These are phyloP conservation scores for Ogataea salicorniae DNA, from an alignment of 805 yeast species.

Conservation along the genomic window DNA sequence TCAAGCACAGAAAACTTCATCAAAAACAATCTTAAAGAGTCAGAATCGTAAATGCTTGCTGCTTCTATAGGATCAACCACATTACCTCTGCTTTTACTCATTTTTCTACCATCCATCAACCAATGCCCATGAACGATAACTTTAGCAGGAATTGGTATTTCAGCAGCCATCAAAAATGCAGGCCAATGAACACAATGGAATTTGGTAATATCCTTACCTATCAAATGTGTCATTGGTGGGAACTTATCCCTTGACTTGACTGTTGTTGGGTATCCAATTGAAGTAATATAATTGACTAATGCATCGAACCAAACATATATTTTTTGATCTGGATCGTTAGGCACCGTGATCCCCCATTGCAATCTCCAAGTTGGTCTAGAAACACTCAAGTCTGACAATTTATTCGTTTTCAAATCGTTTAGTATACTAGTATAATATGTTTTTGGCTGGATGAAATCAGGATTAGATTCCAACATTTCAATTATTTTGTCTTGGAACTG, in stretches of 20 bases:
- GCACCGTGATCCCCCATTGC: constrained; percentile 89
- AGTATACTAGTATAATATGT: constrained; percentile 50
- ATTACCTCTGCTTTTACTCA: constrained; percentile 91
- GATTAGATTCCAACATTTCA: constrained; percentile 41
- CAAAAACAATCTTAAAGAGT: constrained; percentile 68
- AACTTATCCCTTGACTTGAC: constrained; percentile 9
- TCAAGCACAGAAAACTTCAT: constrained; percentile 70
- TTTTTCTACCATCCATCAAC: constrained; percentile 83
- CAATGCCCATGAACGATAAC: constrained; percentile 92
- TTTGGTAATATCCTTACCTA: constrained; percentile 87
- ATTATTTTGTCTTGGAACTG: constrained; percentile 53
- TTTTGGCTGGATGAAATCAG: constrained; percentile 62
- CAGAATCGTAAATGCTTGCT: constrained; percentile 60
- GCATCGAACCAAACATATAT: constrained; percentile 99
- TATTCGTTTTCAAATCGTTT: constrained; percentile 45
- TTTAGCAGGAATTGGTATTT: constrained; percentile 59
- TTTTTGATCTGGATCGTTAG: constrained; percentile 68
- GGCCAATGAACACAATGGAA: constrained; percentile 97
- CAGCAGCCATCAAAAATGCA: constrained; percentile 79
- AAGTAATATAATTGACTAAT: constrained; percentile 73
- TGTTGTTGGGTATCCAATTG: constrained; percentile 47
- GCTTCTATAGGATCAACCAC: constrained; percentile 86
- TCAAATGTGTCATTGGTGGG: constrained; percentile 52
- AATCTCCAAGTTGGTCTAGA: constrained; percentile 78
- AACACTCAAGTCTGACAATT: constrained; percentile 69